Evolutionary conservation across 2,329 filamentous ascomycete genomes (phyloP).

Genomic region (Aspergillus luchuensis): DNA sequence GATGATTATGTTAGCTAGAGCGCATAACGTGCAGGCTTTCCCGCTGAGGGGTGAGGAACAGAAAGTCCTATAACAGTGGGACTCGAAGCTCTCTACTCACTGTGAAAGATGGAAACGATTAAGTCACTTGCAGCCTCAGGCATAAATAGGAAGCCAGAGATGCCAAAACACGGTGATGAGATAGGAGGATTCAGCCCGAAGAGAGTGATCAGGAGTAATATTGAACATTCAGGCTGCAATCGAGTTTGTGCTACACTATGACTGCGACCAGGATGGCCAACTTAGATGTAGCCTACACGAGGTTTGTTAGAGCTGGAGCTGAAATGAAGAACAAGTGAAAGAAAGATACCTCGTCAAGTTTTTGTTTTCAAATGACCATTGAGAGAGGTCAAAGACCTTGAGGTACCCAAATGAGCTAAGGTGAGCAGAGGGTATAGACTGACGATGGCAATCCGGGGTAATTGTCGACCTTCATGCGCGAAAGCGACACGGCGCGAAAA

Average conservation of each 20-base stretch:
- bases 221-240: neutral
- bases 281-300: neutral
- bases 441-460: neutral
- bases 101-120: neutral
- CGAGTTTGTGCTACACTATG: neutral
- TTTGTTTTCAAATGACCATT: neutral
- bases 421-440: neutral
- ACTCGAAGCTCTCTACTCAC: neutral
- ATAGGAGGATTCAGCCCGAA: neutral
- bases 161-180: neutral
- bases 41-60: neutral
- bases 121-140: neutral
- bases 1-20: neutral
- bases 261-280: neutral
- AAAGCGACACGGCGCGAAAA: slow-evolving; percentile 7
- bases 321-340: neutral
- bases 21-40: neutral
- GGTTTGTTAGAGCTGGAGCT: neutral
- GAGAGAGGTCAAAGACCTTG: neutral
- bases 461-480: neutral
- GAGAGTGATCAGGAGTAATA: neutral
- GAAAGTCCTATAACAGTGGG: neutral
- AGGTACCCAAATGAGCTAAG: neutral
- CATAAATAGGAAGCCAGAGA: neutral
- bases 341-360: neutral